Evolutionary conservation across 768 basidiomycete genomes (phyloP).

Genomic region (Cystofilobasidium macerans): DNA sequence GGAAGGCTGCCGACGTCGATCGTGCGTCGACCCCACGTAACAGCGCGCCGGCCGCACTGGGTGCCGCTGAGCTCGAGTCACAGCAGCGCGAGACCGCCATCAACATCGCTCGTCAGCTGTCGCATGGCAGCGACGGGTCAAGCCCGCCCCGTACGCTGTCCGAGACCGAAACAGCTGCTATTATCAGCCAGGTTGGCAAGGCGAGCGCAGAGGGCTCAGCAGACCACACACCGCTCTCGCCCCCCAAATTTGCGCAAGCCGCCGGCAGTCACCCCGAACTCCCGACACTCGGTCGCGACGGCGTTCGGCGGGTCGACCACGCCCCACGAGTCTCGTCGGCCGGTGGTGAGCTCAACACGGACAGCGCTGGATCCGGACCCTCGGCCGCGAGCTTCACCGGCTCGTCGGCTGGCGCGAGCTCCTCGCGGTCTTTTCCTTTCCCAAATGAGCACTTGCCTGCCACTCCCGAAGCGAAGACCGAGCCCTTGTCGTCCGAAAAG

Average conservation of each 20-base stretch:
- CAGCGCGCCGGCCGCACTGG: background rate
- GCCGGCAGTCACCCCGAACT: background rate
- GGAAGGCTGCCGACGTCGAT: background rate
- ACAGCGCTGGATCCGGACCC: conserved; percentile 23
- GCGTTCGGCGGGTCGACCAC: conserved; percentile 37
- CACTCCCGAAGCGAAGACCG: background rate
- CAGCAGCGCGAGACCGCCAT: background rate
- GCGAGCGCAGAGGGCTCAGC: background rate
- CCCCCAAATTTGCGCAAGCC: background rate
- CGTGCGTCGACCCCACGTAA: background rate
- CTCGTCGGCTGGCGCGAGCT: background rate
- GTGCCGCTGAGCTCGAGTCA: background rate
- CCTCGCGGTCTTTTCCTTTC: background rate
- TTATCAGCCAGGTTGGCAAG: conserved; percentile 6
- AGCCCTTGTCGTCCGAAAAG: background rate
- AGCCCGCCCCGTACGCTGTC: background rate
- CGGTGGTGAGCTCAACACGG: background rate
- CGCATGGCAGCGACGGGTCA: background rate
- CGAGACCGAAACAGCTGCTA: background rate
- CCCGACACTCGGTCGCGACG: conserved; percentile 25
- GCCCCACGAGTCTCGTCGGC: background rate
- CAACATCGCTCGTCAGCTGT: background rate
- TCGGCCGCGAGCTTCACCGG: background rate
- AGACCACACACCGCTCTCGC: background rate
- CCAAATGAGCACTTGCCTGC: conserved; percentile 17